Conservation (phyloP, 2,329 filamentous ascomycete genomes). For the Myrmaecium sp. region DNA sequence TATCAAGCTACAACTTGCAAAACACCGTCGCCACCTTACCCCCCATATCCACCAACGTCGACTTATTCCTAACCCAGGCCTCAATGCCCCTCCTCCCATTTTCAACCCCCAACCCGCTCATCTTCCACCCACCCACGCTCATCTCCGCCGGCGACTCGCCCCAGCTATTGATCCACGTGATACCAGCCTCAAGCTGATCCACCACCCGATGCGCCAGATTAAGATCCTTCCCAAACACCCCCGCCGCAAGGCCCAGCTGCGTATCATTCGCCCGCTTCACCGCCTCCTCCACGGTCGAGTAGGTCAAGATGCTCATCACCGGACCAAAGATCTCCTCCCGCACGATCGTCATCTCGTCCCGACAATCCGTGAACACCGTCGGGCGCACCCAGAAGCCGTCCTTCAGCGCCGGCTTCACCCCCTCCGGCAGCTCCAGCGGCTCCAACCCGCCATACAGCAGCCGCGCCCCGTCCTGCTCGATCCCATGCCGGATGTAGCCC, state of each 20-base stretch:
- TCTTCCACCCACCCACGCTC: slow-evolving; percentile 84
- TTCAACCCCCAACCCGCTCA: slow-evolving; percentile 74
- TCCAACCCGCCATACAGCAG: slow-evolving; percentile 54
- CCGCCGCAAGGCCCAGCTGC: slow-evolving; percentile 62
- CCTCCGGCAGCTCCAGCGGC: slow-evolving; percentile 34
- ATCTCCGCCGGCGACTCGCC: slow-evolving; percentile 85
- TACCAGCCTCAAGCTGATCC: slow-evolving; percentile 58
- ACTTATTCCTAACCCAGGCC: slow-evolving; percentile 76
- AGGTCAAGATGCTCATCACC: slow-evolving; percentile 66
- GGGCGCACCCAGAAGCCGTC: slow-evolving; percentile 72
- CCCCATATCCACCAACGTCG: slow-evolving; percentile 69
- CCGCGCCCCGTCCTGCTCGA: slow-evolving; percentile 53
- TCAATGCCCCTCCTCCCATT: slow-evolving; percentile 67
- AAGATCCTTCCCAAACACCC: slow-evolving; percentile 64
- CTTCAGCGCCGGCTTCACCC: slow-evolving; percentile 27
- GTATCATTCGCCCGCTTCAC: slow-evolving; percentile 61
- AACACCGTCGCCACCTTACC: slow-evolving; percentile 57
- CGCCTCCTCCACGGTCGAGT: slow-evolving; percentile 52
- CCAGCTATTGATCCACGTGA: slow-evolving; percentile 89
- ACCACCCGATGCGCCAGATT: slow-evolving; percentile 58
- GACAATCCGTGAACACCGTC: slow-evolving; percentile 76
- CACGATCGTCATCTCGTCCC: slow-evolving; percentile 62
- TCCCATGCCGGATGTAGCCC: slow-evolving; percentile 60
- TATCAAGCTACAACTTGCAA: slow-evolving; percentile 50
- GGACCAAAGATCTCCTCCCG: slow-evolving; percentile 80